Evolutionary conservation across 2,329 filamentous ascomycete genomes (phyloP), one percentile per base, ranked within the genome.

Genomic region (Ophiostoma angusticollis): DNA sequence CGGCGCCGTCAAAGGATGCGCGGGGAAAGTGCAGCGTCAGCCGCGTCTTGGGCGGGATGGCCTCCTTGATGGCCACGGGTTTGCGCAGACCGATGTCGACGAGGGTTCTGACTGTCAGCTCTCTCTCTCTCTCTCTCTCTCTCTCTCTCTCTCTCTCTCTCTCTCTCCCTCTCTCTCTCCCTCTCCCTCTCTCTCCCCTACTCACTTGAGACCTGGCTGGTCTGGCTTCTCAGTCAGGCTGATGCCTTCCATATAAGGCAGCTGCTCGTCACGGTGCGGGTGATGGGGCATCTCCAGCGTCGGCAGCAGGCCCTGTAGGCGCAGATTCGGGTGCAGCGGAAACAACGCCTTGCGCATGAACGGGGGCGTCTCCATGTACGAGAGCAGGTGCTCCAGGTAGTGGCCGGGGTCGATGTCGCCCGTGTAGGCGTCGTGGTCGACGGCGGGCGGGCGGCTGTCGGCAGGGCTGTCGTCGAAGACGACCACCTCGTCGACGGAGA

Each of bases 271-370:
- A 12, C 72, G 69, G 46, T 81, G 71, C 8, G 86, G 67, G 58
- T 93, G 85, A 55, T 89, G 83, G 13, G 85, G 85, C 70, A 91
- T 84, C 55, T 93, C 85, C 41, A 93, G 63, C 51, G 74, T 83
- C 0, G 82, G 82, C 21, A 93, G 62, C 28, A 78, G 67, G 7
- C 83, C 84, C 28, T 82, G 83, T 11, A 74, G 74, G 28, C 74
- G 67, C 30, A 93, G 65, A 53, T 93, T 87, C 9, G 81, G 77
- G 53, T 93, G 84, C 45, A 86, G 64, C 1, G 80, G 78, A 50
- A 93, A 89, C 4, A 93, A 66, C 2, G 68, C 60, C 54, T 78
- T 78, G 50, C 83, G 76, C 59, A 93, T 76, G 58, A 91, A 80
- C 1, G 84, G 83, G 22, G 85, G 85, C 5, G 82, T 82, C 58